Evolutionary conservation across 2,329 filamentous ascomycete genomes (phyloP), one percentile per base, ranked within the genome.

Genomic region (Aspergillus vadensis): DNA sequence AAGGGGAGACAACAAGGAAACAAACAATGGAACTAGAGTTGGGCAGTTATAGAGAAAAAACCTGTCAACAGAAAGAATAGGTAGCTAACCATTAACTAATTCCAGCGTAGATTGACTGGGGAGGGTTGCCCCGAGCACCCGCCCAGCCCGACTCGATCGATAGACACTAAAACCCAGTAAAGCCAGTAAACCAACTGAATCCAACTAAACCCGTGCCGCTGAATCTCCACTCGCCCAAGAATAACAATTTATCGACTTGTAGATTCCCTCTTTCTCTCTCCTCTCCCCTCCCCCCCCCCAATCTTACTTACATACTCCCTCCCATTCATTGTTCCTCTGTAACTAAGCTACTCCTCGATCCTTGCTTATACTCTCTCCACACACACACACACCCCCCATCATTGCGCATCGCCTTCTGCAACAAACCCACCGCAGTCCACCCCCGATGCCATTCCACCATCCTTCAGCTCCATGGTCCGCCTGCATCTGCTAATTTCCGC

Each of bases 81-180:
- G 6, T 27, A 27, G 6, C 27, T 3, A 30, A 30, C 27, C 12
- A 36, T 12, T 36, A 36, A 36, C 32, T 14, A 36, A 36, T 14
- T 36, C 32, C 12, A 36, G 32, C 32, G 32, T 36, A 36, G 32
- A 36, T 36, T 36, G 32, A 36, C 17, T 44, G 41, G 41, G 59
- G 63, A 30, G 27, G 61, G 65, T 67, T 67, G 63, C 66, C 66
- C 65, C 61, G 66, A 68, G 61, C 66, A 67, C 61, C 65, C 57
- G 55, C 47, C 60, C 60, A 61, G 32, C 32, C 32, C 12, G 32
- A 58, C 59, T 59, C 49, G 32, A 62, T 60, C 50, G 55, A 63
- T 58, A 12, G 32, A 36, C 9, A 30, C 27, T 30, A 30, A 30
- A 30, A 27, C 25, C 25, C 25, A 27, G 25, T 30, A 30, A 30